Evolutionary conservation across 2,329 filamentous ascomycete species (phyloP).

Genomic region (Xylaria sp.): DNA sequence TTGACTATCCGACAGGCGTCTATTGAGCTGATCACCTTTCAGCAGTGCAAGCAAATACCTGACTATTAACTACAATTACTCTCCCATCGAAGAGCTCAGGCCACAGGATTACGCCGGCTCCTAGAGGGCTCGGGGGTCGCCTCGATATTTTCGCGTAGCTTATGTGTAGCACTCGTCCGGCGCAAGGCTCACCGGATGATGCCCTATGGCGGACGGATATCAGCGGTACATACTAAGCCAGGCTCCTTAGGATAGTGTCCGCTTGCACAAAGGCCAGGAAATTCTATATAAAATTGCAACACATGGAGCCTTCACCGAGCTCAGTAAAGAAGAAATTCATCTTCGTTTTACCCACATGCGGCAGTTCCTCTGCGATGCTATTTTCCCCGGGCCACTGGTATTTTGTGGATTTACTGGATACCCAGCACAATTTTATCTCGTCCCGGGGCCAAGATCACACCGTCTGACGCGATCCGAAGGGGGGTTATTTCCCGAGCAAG

Average conservation of each 20-base stretch:
- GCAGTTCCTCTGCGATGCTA: not conserved
- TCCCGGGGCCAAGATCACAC: conserved; percentile 23
- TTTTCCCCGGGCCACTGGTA: not conserved
- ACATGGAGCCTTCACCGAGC: not conserved
- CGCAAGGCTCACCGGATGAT: not conserved
- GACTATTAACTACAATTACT: no score
- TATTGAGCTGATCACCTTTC: not conserved
- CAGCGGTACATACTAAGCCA: not conserved
- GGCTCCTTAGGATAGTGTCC: not conserved
- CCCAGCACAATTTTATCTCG: conserved; percentile 21
- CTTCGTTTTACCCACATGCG: conserved; percentile 9
- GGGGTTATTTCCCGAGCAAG: conserved; percentile 22
- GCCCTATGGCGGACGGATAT: no score
- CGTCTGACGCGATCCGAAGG: conserved; percentile 24
- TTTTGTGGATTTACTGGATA: conserved; percentile 13
- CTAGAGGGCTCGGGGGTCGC: no score
- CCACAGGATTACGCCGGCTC: no score
- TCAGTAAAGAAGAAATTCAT: not conserved
- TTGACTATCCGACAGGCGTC: not conserved
- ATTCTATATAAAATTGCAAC: not conserved
- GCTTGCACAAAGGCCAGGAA: not conserved
- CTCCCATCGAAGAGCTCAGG: no score
- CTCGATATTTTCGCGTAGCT: no score
- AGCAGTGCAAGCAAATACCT: not conserved
- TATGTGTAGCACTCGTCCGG: no score